Percentiles rank a stretch among this genome's conserved stretches.
phyloP scores from a whole-genome alignment of 2,329 filamentous ascomycete genomes.

The Metarhizium brunneum region DNA sequence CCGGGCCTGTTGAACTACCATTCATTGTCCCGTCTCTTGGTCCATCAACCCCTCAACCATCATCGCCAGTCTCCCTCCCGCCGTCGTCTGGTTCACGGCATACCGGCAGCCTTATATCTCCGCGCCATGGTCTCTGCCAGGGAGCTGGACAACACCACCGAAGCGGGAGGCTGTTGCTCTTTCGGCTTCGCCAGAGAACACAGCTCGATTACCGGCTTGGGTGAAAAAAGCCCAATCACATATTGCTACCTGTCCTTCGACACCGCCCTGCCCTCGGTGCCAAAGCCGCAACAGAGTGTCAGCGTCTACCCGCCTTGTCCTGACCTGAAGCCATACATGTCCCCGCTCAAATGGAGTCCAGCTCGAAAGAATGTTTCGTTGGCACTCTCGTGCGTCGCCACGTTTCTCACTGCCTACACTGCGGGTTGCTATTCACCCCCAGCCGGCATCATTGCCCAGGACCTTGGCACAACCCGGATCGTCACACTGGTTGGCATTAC shows the following conservation, averaged over 20 bases:
- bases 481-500: slow-evolving; percentile 69
- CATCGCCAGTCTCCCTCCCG: too few relatives aligned
- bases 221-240: slow-evolving; percentile 19
- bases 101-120: too few relatives aligned
- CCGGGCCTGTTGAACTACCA: too few relatives aligned
- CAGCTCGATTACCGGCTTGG: neutral
- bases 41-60: too few relatives aligned
- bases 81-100: too few relatives aligned
- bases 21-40: too few relatives aligned
- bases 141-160: neutral
- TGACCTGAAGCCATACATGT: slow-evolving; percentile 55
- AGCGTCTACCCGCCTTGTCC: slow-evolving; percentile 41
- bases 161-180: neutral
- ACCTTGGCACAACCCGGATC: slow-evolving; percentile 57
- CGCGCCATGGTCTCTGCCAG: neutral
- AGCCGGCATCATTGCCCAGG: slow-evolving; percentile 50
- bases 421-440: slow-evolving; percentile 74
- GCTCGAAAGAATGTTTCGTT: slow-evolving; percentile 63
- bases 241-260: slow-evolving; percentile 33
- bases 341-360: slow-evolving; percentile 66
- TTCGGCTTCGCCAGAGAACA: neutral
- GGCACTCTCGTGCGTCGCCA: slow-evolving; percentile 66
- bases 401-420: slow-evolving; percentile 68
- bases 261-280: slow-evolving; percentile 24
- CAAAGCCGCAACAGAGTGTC: slow-evolving; percentile 9